These are phyloP conservation scores for Colletotrichum truncatum DNA, from an alignment of 2,329 filamentous ascomycete species.

Conservation along the genomic window DNA sequence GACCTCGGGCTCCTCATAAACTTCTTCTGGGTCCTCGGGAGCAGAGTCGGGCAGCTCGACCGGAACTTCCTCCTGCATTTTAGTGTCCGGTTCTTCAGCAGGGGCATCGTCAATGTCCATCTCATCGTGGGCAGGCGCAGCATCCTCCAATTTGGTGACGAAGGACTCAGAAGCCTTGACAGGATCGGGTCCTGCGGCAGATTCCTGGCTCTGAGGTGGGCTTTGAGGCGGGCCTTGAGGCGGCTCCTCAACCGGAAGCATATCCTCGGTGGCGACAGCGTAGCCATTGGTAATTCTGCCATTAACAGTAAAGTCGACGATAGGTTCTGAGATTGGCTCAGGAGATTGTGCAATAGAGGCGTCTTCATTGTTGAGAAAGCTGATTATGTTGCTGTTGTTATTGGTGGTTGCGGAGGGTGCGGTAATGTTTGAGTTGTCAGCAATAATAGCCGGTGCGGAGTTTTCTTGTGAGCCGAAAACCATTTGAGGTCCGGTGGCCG, in stretches of 20 bases:
- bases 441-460: constrained; percentile 9
- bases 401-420: not conserved
- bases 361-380: not conserved
- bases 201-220: too few species aligned
- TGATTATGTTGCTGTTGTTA: not conserved
- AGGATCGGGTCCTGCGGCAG: not conserved
- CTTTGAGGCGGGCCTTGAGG: not conserved
- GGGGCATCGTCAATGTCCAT: constrained; percentile 19
- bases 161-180: not conserved
- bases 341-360: not conserved
- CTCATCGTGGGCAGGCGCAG: not conserved
- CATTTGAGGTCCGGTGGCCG: constrained; percentile 3
- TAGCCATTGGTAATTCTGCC: constrained; percentile 9
- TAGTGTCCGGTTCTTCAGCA: not conserved
- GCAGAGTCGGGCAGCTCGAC: not conserved
- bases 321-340: not conserved
- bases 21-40: constrained; percentile 4
- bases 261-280: not conserved
- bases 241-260: not conserved
- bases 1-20: constrained; percentile 13
- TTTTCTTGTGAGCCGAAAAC: constrained; percentile 9
- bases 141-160: not conserved
- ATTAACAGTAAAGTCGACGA: not conserved
- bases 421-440: not conserved
- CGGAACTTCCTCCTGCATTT: not conserved